These are phyloP conservation scores for Ashbya aceris DNA, from an alignment of 1,139 yeast species.

Conservation along the genomic window DNA sequence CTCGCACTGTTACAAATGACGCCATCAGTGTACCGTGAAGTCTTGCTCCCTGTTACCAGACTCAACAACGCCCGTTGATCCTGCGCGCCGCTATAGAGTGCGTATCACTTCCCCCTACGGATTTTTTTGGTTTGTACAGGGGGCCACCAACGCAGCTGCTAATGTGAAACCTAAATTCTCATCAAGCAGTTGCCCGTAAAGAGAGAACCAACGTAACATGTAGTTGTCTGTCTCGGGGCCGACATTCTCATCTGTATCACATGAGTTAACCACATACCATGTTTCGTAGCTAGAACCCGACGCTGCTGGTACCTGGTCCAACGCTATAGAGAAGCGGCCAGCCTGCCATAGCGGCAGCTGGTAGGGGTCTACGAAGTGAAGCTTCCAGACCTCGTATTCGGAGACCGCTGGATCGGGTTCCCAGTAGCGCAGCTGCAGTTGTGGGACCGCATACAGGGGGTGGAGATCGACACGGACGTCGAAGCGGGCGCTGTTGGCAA, in stretches of 20 bases:
- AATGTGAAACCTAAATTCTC: neutral
- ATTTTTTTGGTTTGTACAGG: neutral
- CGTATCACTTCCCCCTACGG: neutral
- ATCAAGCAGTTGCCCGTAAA: slow-evolving; percentile 12
- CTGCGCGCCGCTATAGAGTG: neutral
- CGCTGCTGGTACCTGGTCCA: slow-evolving; percentile 3
- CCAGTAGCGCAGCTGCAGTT: slow-evolving; percentile 17
- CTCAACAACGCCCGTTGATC: neutral
- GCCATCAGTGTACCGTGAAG: slow-evolving; percentile 15
- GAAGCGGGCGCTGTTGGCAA: neutral
- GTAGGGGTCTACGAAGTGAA: slow-evolving; percentile 2
- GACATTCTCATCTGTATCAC: slow-evolving; percentile 23
- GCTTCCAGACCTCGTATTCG: slow-evolving; percentile 3
- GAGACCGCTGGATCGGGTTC: slow-evolving; percentile 3
- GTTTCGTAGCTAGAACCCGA: slow-evolving; percentile 1
- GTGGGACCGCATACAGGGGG: slow-evolving; percentile 17
- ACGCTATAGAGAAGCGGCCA: slow-evolving; percentile 4
- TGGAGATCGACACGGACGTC: slow-evolving; percentile 10
- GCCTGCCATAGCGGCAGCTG: slow-evolving; percentile 1
- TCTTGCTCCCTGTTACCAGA: neutral
- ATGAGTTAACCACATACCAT: slow-evolving; percentile 25
- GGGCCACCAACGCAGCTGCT: neutral
- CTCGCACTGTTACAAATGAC: slow-evolving; percentile 41
- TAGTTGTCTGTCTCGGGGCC: slow-evolving; percentile 16
- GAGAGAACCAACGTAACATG: slow-evolving; percentile 21